Percentiles rank a stretch among this genome's conserved stretches.
These are phyloP conservation scores for Tricholoma saponaceum DNA, from an alignment of 768 basidiomycete species.

Conservation along the genomic window DNA sequence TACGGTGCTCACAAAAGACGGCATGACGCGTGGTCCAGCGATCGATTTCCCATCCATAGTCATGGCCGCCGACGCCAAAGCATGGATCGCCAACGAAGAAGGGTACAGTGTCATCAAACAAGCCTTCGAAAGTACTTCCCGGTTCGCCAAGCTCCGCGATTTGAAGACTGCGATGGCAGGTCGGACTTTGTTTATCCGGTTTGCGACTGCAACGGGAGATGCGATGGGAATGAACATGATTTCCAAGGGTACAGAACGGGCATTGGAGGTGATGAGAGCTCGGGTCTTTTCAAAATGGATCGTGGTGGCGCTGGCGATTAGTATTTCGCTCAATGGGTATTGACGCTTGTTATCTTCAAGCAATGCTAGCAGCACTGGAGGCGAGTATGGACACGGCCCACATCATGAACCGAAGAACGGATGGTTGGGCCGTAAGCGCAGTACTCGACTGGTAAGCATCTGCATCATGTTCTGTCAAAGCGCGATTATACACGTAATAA, in stretches of 20 bases:
- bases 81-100: constrained; percentile 81
- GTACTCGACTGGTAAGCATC: too few species aligned
- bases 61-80: constrained; percentile 78
- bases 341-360: too few species aligned
- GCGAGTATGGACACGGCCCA: too few species aligned
- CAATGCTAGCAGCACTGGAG: too few species aligned
- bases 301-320: too few species aligned
- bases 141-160: constrained; percentile 83
- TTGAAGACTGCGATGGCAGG: constrained; percentile 92
- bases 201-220: constrained; percentile 92
- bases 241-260: constrained; percentile 95
- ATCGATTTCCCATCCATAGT: constrained; percentile 87
- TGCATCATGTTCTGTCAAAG: too few species aligned
- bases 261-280: constrained; percentile 71
- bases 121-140: constrained; percentile 92
- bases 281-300: too few species aligned
- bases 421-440: too few species aligned
- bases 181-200: constrained; percentile 88
- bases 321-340: too few species aligned
- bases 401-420: too few species aligned
- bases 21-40: constrained; percentile 98
- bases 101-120: constrained; percentile 73
- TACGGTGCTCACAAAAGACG: constrained; percentile 89
- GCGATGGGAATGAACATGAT: constrained; percentile 99
- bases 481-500: too few species aligned